phyloP scores from a whole-genome alignment of 2,329 filamentous ascomycete species.

The Talaromyces sp. region DNA sequence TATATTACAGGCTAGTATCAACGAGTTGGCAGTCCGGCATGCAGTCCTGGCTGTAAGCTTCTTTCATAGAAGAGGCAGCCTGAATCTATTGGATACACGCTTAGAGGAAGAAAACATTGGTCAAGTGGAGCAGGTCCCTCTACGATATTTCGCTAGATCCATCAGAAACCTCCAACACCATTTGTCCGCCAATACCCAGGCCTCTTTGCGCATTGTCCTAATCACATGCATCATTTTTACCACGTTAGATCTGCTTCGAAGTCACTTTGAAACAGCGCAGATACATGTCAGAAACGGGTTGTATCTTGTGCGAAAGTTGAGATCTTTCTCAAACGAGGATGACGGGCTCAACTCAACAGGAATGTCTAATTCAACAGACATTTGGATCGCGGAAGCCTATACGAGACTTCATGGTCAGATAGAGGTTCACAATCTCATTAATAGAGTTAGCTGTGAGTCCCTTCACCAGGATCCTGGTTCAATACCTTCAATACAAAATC shows the following conservation, averaged over 20 bases:
- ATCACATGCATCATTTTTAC: constrained; percentile 9
- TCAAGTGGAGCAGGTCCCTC: neutral
- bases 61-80: neutral
- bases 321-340: neutral
- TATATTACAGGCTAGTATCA: constrained; percentile 8
- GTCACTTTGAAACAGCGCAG: constrained; percentile 4
- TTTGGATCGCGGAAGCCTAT: constrained; percentile 1
- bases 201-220: constrained; percentile 5
- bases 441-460: neutral
- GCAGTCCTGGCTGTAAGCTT: constrained; percentile 10
- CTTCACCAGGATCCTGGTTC: neutral
- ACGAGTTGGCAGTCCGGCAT: constrained; percentile 9
- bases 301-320: neutral
- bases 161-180: constrained; percentile 5
- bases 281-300: constrained; percentile 7
- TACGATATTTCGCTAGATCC: constrained; percentile 7
- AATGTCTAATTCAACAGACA: neutral
- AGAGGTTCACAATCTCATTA: neutral
- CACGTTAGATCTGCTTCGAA: constrained; percentile 8
- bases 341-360: neutral
- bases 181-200: constrained; percentile 1
- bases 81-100: neutral
- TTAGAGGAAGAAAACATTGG: neutral
- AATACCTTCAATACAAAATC: neutral
- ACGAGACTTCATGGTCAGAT: constrained; percentile 6